Evolutionary conservation across 768 basidiomycete genomes (phyloP).

Genomic region (Leccinum boreale): DNA sequence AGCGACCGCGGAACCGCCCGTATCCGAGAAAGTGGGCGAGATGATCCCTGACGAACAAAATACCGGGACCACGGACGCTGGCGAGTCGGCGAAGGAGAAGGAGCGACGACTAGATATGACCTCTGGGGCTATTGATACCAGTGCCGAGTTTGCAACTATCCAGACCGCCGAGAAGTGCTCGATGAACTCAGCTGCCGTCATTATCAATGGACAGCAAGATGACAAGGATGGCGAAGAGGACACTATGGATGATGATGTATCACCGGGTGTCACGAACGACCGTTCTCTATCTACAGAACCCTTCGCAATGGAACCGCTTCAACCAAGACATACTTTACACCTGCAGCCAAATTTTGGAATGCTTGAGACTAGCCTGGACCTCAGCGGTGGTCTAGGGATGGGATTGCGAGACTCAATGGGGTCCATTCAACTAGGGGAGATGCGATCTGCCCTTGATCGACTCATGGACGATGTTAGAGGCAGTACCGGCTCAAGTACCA

Average conservation of each 20-base stretch:
- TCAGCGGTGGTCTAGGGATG: conserved; percentile 21
- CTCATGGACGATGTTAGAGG: conserved; percentile 64
- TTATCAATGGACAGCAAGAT: neutral
- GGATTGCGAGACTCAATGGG: conserved; percentile 40
- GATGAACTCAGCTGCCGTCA: conserved; percentile 16
- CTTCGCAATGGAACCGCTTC: conserved; percentile 2
- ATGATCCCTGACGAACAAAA: neutral
- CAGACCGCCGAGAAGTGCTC: conserved; percentile 44
- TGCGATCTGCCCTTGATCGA: conserved; percentile 69
- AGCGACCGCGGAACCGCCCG: neutral
- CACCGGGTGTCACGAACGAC: neutral
- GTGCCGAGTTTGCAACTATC: conserved; percentile 50
- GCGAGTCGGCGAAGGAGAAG: conserved; percentile 10
- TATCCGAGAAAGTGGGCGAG: neutral
- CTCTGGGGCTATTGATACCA: conserved; percentile 36
- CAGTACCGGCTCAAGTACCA: conserved; percentile 25
- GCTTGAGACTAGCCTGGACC: conserved; percentile 24
- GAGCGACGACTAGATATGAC: conserved; percentile 39
- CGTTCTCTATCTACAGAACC: neutral
- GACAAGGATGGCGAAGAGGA: neutral
- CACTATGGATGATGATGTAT: neutral
- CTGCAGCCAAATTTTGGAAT: conserved; percentile 14
- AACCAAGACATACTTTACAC: conserved; percentile 7
- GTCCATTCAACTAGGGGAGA: conserved; percentile 60
- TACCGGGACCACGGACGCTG: neutral